These are phyloP conservation scores for Fraxinus ornus DNA, from an alignment of 305 asterid genomes.

Conservation along the genomic window DNA sequence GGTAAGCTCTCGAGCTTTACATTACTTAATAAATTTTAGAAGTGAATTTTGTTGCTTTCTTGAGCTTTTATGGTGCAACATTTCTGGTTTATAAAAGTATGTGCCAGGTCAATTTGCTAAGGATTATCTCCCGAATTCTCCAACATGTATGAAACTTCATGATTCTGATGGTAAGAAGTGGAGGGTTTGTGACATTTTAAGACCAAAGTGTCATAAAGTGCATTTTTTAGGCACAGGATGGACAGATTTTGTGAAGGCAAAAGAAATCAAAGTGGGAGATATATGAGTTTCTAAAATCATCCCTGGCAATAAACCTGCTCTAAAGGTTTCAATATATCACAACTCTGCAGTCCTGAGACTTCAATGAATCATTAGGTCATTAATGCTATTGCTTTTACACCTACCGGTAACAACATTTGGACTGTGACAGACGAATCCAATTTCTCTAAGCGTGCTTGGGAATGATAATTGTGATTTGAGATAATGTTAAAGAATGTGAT, in stretches of 20 bases:
- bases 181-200: not conserved
- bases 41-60: not conserved
- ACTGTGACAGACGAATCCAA: not conserved
- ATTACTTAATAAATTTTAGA: not conserved
- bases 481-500: not conserved
- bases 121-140: not conserved
- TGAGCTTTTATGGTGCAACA: not conserved
- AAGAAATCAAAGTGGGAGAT: not conserved
- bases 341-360: not conserved
- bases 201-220: not conserved
- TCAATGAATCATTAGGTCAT: not conserved
- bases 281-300: not conserved
- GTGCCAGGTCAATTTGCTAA: slow-evolving; percentile 11
- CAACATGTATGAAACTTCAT: not conserved
- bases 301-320: not conserved
- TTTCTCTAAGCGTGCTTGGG: not conserved
- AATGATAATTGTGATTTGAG: not conserved
- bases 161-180: slow-evolving; percentile 22
- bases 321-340: not conserved
- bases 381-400: too few species aligned
- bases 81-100: not conserved
- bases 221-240: not conserved
- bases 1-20: slow-evolving; percentile 17
- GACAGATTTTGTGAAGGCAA: not conserved
- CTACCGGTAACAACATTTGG: not conserved